Conservation (phyloP, 1,284 basidiomycete genomes). For the Cystobasidium slooffiae region DNA sequence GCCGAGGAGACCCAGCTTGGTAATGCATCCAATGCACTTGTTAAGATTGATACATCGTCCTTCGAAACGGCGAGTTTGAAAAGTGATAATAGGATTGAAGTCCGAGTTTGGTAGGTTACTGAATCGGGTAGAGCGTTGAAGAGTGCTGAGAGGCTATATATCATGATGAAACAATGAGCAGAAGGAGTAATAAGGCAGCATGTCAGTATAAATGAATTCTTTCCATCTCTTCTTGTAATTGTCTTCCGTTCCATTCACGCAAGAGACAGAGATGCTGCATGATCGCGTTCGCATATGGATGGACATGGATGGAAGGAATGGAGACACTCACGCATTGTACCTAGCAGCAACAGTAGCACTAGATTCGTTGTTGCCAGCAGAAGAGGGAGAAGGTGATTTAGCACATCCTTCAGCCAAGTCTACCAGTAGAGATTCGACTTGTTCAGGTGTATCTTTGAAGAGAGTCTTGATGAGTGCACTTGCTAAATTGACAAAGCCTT, state of each 20-base stretch:
- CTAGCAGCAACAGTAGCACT: slow-evolving; percentile 46
- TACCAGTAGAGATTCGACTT: slow-evolving; percentile 42
- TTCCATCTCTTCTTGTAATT: too few relatives aligned
- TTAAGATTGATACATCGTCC: slow-evolving; percentile 71
- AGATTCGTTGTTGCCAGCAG: neutral
- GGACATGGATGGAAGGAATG: neutral
- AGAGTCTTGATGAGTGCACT: slow-evolving; percentile 46
- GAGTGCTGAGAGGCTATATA: slow-evolving; percentile 74
- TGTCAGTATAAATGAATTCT: too few relatives aligned
- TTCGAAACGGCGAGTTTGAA: slow-evolving; percentile 69
- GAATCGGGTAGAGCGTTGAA: slow-evolving; percentile 79
- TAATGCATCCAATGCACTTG: slow-evolving; percentile 67
- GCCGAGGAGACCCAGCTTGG: slow-evolving; percentile 71
- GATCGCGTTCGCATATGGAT: neutral
- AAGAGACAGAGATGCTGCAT: neutral
- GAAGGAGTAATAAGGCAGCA: too few relatives aligned
- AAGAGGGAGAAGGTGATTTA: slow-evolving; percentile 28
- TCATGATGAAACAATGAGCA: neutral
- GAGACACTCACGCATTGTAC: slow-evolving; percentile 46
- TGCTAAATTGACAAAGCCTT: slow-evolving; percentile 48
- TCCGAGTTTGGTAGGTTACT: slow-evolving; percentile 71
- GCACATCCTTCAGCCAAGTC: slow-evolving; percentile 41
- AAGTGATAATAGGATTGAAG: slow-evolving; percentile 65
- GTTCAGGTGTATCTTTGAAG: slow-evolving; percentile 23
- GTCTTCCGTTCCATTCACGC: too few relatives aligned